phyloP scores from a whole-genome alignment of 2,329 filamentous ascomycete species.

The Ophiosphaerella narmari region DNA sequence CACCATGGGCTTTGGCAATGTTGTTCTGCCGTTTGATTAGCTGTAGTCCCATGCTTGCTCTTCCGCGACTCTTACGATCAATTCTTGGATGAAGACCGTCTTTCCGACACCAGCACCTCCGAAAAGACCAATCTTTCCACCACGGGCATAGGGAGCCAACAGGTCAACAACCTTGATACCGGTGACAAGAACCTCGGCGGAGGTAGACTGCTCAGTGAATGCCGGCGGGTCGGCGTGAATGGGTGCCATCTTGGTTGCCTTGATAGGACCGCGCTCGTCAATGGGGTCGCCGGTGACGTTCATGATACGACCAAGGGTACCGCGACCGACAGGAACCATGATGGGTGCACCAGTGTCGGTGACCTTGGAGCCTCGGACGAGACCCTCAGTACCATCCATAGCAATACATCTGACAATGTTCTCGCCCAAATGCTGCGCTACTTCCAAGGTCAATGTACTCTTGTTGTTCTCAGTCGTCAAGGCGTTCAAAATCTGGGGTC shows the following conservation, averaged over 20 bases:
- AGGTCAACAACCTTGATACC: constrained; percentile 99
- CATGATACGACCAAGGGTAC: constrained; percentile 97
- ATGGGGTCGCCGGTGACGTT: constrained; percentile 99
- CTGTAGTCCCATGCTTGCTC: neutral
- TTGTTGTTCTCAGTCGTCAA: constrained; percentile 89
- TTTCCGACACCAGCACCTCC: constrained; percentile 99
- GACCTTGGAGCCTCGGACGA: constrained; percentile 86
- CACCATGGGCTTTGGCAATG: constrained; percentile 99
- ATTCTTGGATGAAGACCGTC: constrained; percentile 99
- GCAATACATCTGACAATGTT: constrained; percentile 99
- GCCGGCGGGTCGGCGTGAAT: constrained; percentile 93
- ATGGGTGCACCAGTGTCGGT: constrained; percentile 92
- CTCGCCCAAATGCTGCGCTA: constrained; percentile 66
- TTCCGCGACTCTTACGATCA: constrained; percentile 72
- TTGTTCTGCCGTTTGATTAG: constrained; percentile 72
- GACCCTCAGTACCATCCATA: constrained; percentile 99
- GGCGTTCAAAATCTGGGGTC: constrained; percentile 81
- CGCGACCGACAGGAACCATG: constrained; percentile 91
- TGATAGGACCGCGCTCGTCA: constrained; percentile 98
- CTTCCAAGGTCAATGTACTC: constrained; percentile 94
- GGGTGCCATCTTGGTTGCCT: constrained; percentile 81
- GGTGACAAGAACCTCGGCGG: constrained; percentile 94
- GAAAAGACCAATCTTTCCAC: constrained; percentile 99
- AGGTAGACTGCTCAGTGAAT: constrained; percentile 95
- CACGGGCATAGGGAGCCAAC: constrained; percentile 98